Evolutionary conservation across 495 filamentous ascomycete genomes (phyloP), one percentile per base, ranked within the genome.

Genomic region (Ascodesmis nigricans): DNA sequence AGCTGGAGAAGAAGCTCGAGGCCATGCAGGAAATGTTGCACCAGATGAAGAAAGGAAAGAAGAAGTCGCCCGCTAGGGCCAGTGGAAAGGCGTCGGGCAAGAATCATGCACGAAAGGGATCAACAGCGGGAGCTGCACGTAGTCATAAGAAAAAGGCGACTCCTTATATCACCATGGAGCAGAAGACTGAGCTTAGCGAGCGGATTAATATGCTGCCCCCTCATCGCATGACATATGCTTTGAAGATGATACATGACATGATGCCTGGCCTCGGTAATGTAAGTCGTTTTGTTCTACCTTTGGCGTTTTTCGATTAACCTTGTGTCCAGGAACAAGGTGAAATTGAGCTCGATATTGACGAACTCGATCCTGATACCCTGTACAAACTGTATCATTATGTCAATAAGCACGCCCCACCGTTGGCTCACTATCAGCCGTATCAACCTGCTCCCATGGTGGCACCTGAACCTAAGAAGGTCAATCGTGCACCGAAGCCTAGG

Each of bases 161-260:
- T 31, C 49, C 48, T 5, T 41, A 47, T 25, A 52, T 52, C 17
- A 53, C 40, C 1, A 23, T 52, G 35, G 49, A 52, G 22, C 44
- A 67, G 49, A 57, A 62, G 36, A 52, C 52, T 2, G 65, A 62
- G 35, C 46, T 61, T 10, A 48, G 50, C 1, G 41, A 44, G 15
- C 37, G 54, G 34, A 50, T 50, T 18, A 49, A 53, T 20, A 55
- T 46, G 32, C 55, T 60, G 11, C 52, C 52, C 16, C 52, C 54
- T 45, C 43, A 53, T 10, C 73, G 76, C 42, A 74, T 91, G 54
- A 65, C 69, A 24, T 64, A 69, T 40, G 80, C 80, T 3, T 72
- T 92, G n/a, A 67, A 73, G 23, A 82, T 91, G 45, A 95, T 97
- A 50, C 77, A 83, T 54, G 69, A 65, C 31, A 83, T 90, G 41